Conservation (phyloP, 306 rosid species). For the Dalbergia cochinchinensis region DNA sequence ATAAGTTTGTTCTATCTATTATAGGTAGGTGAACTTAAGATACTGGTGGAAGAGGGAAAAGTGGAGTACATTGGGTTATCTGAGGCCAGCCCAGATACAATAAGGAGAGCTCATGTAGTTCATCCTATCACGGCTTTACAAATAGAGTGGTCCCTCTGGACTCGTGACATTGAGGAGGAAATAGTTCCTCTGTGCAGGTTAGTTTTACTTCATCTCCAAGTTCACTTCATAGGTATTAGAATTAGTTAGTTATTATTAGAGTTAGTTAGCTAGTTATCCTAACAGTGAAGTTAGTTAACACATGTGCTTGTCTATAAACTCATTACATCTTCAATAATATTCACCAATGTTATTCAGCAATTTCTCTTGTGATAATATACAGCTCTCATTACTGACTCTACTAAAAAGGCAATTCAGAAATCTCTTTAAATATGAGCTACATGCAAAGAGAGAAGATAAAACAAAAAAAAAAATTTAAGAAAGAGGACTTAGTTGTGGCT, state of each 20-base stretch:
- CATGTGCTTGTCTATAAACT: no score
- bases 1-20: constrained; percentile 9
- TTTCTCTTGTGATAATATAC: not conserved
- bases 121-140: constrained; percentile 84
- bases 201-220: constrained; percentile 2
- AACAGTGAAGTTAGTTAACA: no score
- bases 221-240: not conserved
- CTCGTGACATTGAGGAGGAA: constrained; percentile 78
- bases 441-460: not conserved
- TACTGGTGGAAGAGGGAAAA: constrained; percentile 84
- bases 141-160: constrained; percentile 86
- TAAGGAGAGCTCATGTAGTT: constrained; percentile 85
- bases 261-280: no score
- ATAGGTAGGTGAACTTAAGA: constrained; percentile 80
- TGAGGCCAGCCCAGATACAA: constrained; percentile 81
- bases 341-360: no score
- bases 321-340: no score
- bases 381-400: constrained; percentile 2
- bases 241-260: no score
- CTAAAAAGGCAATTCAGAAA: not conserved
- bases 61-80: constrained; percentile 74
- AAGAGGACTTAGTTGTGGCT: not conserved
- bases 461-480: no score
- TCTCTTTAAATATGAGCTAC: not conserved
- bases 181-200: constrained; percentile 82